phyloP scores from a whole-genome alignment of 306 rosid genomes.

The Senna tora region DNA sequence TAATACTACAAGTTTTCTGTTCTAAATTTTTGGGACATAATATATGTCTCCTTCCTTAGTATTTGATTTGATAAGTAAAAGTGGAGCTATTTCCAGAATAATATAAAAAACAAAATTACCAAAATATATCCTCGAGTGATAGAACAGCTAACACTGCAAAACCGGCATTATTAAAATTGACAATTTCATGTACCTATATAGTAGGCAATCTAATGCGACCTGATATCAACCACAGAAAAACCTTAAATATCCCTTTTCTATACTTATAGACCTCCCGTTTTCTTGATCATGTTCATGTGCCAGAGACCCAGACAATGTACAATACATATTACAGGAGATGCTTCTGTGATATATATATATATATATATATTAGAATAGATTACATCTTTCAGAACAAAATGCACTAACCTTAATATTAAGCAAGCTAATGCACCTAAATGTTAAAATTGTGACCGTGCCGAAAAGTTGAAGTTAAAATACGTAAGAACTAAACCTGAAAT shows the following conservation, averaged over 20 bases:
- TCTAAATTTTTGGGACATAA: background rate
- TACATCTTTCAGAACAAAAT: background rate
- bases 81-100: background rate
- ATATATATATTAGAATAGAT: background rate
- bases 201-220: background rate
- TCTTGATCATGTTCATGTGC: background rate
- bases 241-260: background rate
- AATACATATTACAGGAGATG: background rate
- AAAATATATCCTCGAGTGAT: background rate
- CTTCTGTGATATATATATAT: background rate
- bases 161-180: background rate
- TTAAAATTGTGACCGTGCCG: background rate
- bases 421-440: background rate
- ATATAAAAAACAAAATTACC: background rate
- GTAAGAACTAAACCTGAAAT: background rate
- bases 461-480: background rate
- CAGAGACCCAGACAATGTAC: background rate
- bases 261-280: no score
- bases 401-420: background rate
- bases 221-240: background rate
- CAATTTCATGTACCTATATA: background rate
- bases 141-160: background rate
- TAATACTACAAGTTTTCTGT: background rate
- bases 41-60: background rate
- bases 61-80: background rate